Evolutionary conservation across 768 basidiomycete species (phyloP).

Genomic region (Amanita muscaria): DNA sequence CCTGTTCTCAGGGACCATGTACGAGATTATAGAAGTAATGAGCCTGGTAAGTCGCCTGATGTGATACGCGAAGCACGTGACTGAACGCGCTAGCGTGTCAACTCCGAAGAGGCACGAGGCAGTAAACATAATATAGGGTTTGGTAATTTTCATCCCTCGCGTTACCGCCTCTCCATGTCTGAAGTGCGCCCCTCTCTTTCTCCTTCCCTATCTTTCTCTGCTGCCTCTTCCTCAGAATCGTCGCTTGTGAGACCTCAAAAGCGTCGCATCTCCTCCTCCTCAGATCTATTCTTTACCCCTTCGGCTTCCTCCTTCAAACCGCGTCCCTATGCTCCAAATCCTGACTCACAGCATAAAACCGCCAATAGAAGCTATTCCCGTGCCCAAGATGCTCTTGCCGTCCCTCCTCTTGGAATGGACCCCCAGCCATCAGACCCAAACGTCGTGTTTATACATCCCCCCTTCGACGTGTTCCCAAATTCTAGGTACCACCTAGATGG

Average conservation of each 20-base stretch:
- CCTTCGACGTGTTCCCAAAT: constrained; percentile 60
- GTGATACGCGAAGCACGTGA: constrained; percentile 35
- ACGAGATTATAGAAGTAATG: too few species aligned
- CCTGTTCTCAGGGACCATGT: too few species aligned
- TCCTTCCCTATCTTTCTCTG: constrained; percentile 18
- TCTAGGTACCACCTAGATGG: constrained; percentile 55
- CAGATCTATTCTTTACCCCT: constrained; percentile 54
- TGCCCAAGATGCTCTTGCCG: constrained; percentile 32
- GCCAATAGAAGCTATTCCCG: constrained; percentile 23
- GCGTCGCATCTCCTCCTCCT: constrained; percentile 37
- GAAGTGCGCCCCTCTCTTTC: constrained; percentile 18
- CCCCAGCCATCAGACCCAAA: constrained; percentile 58
- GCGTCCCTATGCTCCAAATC: constrained; percentile 46
- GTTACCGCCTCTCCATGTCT: constrained; percentile 12
- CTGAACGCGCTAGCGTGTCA: constrained; percentile 29
- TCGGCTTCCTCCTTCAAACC: constrained; percentile 60
- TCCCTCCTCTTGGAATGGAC: constrained; percentile 52
- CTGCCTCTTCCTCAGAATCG: constrained; percentile 18
- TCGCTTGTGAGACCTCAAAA: constrained; percentile 30
- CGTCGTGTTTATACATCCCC: constrained; percentile 66
- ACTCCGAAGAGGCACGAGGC: constrained; percentile 26
- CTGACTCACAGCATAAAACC: constrained; percentile 17
- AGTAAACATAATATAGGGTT: constrained; percentile 22
- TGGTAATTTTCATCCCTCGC: constrained; percentile 13
- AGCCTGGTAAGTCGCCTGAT: constrained; percentile 60